Percentiles rank a stretch among this genome's conserved stretches.
phyloP scores from a whole-genome alignment of 1,284 basidiomycete species.

The Stygiomarasmius scandens region DNA sequence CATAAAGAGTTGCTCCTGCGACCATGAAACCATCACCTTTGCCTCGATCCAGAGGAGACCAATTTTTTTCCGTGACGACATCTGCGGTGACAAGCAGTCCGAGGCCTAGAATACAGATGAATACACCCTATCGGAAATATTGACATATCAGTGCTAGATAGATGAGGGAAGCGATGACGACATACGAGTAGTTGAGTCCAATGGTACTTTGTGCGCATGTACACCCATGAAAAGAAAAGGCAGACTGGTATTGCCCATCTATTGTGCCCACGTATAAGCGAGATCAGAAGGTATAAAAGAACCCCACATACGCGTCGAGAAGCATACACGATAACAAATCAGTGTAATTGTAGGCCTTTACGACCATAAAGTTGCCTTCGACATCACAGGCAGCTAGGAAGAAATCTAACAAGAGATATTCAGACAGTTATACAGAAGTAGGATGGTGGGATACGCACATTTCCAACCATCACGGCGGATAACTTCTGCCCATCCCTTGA shows the following conservation, averaged over 20 bases:
- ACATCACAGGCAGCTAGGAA: slow-evolving; percentile 80
- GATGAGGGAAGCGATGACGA: background rate
- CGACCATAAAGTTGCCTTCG: slow-evolving; percentile 83
- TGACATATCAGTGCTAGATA: background rate
- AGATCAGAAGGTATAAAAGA: background rate
- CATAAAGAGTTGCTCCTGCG: slow-evolving; percentile 81
- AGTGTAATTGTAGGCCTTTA: slow-evolving; percentile 88
- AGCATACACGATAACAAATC: slow-evolving; percentile 86
- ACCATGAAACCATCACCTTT: slow-evolving; percentile 90
- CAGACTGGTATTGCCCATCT: slow-evolving; percentile 89
- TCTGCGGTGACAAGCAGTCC: slow-evolving; percentile 79
- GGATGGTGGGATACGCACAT: slow-evolving; percentile 49
- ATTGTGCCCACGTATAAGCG: slow-evolving; percentile 14
- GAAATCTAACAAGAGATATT: slow-evolving; percentile 50
- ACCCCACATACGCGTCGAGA: slow-evolving; percentile 70
- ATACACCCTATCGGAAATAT: slow-evolving; percentile 58
- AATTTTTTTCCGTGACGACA: slow-evolving; percentile 70
- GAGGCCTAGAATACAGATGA: slow-evolving; percentile 75
- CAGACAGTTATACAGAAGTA: slow-evolving; percentile 6
- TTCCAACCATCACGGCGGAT: slow-evolving; percentile 80
- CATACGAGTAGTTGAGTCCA: slow-evolving; percentile 79
- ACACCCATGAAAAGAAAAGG: slow-evolving; percentile 79
- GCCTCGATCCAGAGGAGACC: slow-evolving; percentile 61
- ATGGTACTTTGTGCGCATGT: slow-evolving; percentile 78
- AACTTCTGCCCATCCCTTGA: slow-evolving; percentile 77